Conservation (phyloP, 1,139 yeast genomes). For the Spencermartinsiella ligniputridi region DNA sequence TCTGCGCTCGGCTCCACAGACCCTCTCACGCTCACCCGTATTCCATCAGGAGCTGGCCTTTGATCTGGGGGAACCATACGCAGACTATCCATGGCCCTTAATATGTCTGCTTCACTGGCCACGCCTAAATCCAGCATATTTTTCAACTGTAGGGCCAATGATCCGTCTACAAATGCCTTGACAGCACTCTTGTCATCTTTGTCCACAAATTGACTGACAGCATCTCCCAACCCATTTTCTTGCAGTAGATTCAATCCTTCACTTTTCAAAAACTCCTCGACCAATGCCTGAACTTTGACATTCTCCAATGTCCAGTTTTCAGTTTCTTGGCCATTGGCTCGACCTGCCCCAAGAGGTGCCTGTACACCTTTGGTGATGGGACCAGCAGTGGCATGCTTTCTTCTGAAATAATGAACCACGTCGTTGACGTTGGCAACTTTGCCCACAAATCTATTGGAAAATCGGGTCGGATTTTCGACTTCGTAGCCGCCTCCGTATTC, state of each 20-base stretch:
- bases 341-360: slow-evolving; percentile 1
- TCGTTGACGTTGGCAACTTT: slow-evolving; percentile 86
- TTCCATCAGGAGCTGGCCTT: slow-evolving; percentile 4
- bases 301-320: slow-evolving; percentile 34
- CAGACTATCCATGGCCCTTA: slow-evolving; percentile 13
- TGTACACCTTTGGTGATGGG: background rate
- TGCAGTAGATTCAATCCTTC: slow-evolving; percentile 68
- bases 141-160: slow-evolving; percentile 59
- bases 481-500: slow-evolving; percentile 90
- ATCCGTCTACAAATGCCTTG: slow-evolving; percentile 62
- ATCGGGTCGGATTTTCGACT: slow-evolving; percentile 84
- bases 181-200: slow-evolving; percentile 77
- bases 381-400: slow-evolving; percentile 23
- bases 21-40: too few relatives aligned
- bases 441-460: slow-evolving; percentile 87
- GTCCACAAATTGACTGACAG: slow-evolving; percentile 67
- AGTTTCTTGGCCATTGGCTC: slow-evolving; percentile 17
- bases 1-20: too few relatives aligned
- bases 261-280: slow-evolving; percentile 56
- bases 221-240: slow-evolving; percentile 69
- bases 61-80: slow-evolving; percentile 9
- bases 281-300: slow-evolving; percentile 52
- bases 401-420: slow-evolving; percentile 67
- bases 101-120: slow-evolving; percentile 22
- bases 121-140: slow-evolving; percentile 46